These are phyloP conservation scores for Chloranthus sessilifolius DNA, from an alignment of 164 flowering plant species.

Conservation along the genomic window DNA sequence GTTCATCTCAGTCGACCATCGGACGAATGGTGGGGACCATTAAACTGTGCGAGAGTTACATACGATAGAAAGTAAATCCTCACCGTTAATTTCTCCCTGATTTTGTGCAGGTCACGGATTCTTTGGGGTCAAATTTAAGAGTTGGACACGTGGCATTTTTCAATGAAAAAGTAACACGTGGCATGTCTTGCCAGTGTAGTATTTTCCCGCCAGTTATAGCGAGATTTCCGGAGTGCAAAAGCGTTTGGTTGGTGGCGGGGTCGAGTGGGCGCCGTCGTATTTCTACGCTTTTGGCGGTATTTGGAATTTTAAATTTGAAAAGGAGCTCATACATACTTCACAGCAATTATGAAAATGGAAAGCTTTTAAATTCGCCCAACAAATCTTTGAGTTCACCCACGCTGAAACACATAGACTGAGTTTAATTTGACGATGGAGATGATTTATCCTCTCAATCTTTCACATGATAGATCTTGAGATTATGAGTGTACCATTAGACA, in stretches of 20 bases:
- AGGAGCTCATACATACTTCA: not conserved
- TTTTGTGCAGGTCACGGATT: too few relatives aligned
- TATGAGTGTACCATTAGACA: too few relatives aligned
- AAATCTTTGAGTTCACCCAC: too few relatives aligned
- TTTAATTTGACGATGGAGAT: too few relatives aligned
- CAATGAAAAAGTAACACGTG: not conserved
- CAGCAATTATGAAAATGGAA: not conserved
- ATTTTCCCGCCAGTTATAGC: constrained; percentile 11
- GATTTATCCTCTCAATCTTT: too few relatives aligned
- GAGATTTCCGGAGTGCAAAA: constrained; percentile 9
- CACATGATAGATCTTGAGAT: too few relatives aligned
- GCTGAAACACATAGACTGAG: too few relatives aligned
- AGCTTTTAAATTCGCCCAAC: not conserved
- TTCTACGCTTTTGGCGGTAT: not conserved
- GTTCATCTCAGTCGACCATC: not conserved
- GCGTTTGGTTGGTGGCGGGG: constrained; percentile 2
- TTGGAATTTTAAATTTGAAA: not conserved
- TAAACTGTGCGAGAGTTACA: not conserved
- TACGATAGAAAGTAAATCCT: too few relatives aligned
- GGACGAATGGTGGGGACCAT: not conserved
- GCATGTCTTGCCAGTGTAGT: not conserved
- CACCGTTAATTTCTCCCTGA: not conserved
- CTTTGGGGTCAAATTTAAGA: too few relatives aligned
- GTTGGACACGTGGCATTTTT: not conserved
- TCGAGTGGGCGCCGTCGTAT: not conserved